Base-by-base conservation (phyloP, 345 rosid species). In the Murraya koenigii region DNA sequence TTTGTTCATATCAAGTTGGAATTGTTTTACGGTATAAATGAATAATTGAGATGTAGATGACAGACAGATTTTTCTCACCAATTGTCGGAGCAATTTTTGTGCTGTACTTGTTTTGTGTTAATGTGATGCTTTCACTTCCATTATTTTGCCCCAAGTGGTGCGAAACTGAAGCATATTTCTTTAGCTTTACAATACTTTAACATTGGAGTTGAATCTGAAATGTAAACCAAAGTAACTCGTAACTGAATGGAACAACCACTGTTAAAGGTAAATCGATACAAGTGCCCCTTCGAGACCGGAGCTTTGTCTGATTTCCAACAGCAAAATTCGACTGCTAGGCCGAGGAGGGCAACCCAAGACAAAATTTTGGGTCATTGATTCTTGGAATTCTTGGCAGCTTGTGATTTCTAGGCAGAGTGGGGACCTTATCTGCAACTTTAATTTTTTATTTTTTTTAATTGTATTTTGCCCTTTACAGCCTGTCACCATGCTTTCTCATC, bases 381-480 rank as follows among this genome's bases (percentile, higher is more conserved):
- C 80, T 66, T 80, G 82, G 47, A 76, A 80, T 75, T 19, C 32
- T 19, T 66, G 76, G 77, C 38, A 33, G n/a, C 64, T 26, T 75
- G 62, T 68, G 71, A 17, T 38, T 77, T 71, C 54, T 33, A 79
- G 78, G 73, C 13, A 44, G 1, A 15, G 80, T 68, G 83, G 80
- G 83, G 83, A 69, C 82, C 82, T 17, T 52, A 11, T 23, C 54
- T 59, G 19, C 30, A 17, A 49, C 5, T 9, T 10, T 52, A 35
- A 44, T 30, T 19, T 44, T 30, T 49, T 19, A 6, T 44, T 10
- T 23, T n/a, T n/a, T 9, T 54, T 9, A 78, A 58, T 64, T 71
- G 68, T 83, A 32, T 20, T 19, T 56, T 17, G 6, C 7, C 32
- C 83, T 79, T 77, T 68, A 79, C 82, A 77, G 86, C 79, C 86